Evolutionary conservation across 2,329 filamentous ascomycete genomes (phyloP), one percentile per base, ranked within the genome.

Genomic region (Cryphonectria naterciae): DNA sequence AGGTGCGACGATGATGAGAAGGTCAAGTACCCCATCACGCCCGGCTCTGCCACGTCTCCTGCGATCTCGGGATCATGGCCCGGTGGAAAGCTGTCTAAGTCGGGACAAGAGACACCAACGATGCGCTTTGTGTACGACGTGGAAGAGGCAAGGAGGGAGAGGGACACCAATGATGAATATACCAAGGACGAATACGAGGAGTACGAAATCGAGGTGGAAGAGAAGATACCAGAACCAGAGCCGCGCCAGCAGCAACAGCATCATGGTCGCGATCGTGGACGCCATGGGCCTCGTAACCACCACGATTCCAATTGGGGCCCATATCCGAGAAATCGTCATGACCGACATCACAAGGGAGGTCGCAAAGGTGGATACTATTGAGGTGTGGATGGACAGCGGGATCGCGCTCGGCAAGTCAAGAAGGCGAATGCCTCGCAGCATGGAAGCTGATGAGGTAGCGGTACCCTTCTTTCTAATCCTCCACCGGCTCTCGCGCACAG

Each of bases 111-210:
- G 84, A 78, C 68, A 81, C 80, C 91, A 93, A 97, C 95, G 0
- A 89, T 97, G 74, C 89, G 96, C 8, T 98, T 97, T 79, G 93
- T 98, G 81, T 91, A 98, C 65, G 93, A 97, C 74, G 89, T 91
- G 0, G 91, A 92, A 68, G 88, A 91, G 65, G 94, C 94, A 1
- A 86, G 87, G 63, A 85, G 86, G 22, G 96, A 99, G 81, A 88
- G 89, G 75, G 85, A 86, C 17, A 85, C 87, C 17, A 91, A 95
- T 1, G 85, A 86, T 4, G 85, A 87, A 65, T 94, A 91, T 79
- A 93, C 92, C 77, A 88, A 87, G 58, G 88, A 92, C 60, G 91
- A 94, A 77, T 93, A 89, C 76, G 92, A 94, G 74, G 92, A 94
- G 77, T 90, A 91, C 76, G 90, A 92, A 77, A 84, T 93, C 58